Base-by-base conservation (phyloP, 2,329 filamentous ascomycete species). In the Penicillium concentricum region DNA sequence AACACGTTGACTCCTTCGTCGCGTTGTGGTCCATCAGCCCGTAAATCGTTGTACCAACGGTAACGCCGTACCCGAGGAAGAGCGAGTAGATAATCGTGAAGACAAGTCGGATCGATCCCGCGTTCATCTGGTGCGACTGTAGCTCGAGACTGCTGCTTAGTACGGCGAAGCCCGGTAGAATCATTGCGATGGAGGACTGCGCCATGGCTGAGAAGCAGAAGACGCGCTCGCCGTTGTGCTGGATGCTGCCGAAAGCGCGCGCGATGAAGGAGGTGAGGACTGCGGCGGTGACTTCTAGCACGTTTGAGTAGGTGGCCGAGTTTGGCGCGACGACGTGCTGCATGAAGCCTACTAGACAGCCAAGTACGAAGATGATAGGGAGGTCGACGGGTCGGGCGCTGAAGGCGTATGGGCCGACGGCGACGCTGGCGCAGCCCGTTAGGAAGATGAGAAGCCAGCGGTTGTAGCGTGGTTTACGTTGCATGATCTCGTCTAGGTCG, bases 331-430 rank as follows among this genome's bases (percentile, higher is more conserved):
- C 77, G 39, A 90, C 82, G 9, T 92, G 82, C 68, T 93, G 89
- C 57, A 94, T 78, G 51, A 87, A 75, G 1, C 90, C 90, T 1
- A 94, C 80, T 24, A 92, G 76, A 64, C 83, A 87, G 4, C 91
- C 91, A 0, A 94, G 80, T 0, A 90, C 51, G 69, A 93, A 93
- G 20, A 70, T 70, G 15, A 70, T 65, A 5, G 68, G 68, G 20
- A 70, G 64, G 47, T 70, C 68, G 45, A 92, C 87, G 39, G 87
- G 84, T 2, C 89, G 84, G 4, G 87, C 89, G 55, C 85, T 79
- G 67, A 93, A 94, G 4, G 88, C 87, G 66, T 93, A 93, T 0
- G 90, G 90, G 0, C 88, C 89, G 1, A 93, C 90, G 5, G 80
- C 83, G 0, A 85, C 87, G 13, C 88, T 90, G 4, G 90, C 90